These are phyloP conservation scores for Ballota nigra DNA, from an alignment of 257 asterid species.

Conservation along the genomic window DNA sequence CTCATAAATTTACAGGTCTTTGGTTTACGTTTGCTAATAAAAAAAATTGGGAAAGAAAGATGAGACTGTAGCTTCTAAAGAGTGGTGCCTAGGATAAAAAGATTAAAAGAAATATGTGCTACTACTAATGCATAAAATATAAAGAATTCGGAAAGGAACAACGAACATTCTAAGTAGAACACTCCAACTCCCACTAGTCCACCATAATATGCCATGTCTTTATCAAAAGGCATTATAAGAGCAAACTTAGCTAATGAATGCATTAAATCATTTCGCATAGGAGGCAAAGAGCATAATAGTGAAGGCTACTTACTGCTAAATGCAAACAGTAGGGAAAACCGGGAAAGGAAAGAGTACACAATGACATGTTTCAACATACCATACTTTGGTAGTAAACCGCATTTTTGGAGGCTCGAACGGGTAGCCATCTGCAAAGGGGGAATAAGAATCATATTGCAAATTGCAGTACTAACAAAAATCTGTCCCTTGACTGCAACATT, in stretches of 20 bases:
- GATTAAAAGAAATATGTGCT: not conserved
- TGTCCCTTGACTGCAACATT: not conserved
- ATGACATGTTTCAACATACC: constrained; percentile 54
- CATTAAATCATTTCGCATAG: not conserved
- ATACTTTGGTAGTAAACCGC: constrained; percentile 89
- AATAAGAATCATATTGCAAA: not conserved
- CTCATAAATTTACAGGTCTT: not conserved
- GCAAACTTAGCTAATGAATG: not conserved
- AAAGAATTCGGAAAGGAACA: not conserved
- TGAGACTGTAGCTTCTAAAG: not conserved
- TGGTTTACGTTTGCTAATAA: not conserved
- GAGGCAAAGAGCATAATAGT: constrained; percentile 9
- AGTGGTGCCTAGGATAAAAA: not conserved
- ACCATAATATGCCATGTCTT: not conserved
- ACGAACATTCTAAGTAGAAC: not conserved
- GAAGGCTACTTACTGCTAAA: constrained; percentile 13
- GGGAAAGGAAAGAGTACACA: constrained; percentile 6
- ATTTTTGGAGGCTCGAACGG: constrained; percentile 98
- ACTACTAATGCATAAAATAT: not conserved
- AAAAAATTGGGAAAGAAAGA: not conserved
- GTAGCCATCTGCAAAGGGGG: constrained; percentile 74
- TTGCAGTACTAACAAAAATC: not conserved
- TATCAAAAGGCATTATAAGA: not conserved
- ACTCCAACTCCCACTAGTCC: not conserved
- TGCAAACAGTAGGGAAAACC: constrained; percentile 4